phyloP scores from a whole-genome alignment of 164 flowering plant species.

The Warburgia ugandensis region DNA sequence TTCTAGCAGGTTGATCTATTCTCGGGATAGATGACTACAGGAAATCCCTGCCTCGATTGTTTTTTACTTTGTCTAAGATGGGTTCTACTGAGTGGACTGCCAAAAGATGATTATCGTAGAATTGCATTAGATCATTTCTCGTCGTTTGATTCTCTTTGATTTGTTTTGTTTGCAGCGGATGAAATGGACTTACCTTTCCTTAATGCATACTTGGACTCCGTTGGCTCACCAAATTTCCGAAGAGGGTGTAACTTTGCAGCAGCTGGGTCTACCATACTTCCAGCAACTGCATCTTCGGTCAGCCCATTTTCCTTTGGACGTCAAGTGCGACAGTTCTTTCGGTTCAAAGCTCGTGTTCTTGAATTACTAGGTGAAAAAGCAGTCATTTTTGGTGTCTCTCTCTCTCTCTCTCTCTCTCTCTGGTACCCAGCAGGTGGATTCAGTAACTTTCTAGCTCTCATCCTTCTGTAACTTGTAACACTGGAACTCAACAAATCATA shows the following conservation, averaged over 20 bases:
- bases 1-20: too few relatives aligned
- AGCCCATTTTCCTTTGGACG: constrained; percentile 83
- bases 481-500: too few relatives aligned
- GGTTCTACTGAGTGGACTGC: too few relatives aligned
- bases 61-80: too few relatives aligned
- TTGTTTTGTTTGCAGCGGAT: constrained; percentile 49
- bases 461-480: too few relatives aligned
- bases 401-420: neutral
- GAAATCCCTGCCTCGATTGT: too few relatives aligned
- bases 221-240: constrained; percentile 58
- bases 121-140: neutral
- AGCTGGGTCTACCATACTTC: constrained; percentile 77
- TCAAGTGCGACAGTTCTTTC: constrained; percentile 77
- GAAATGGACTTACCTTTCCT: constrained; percentile 75
- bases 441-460: too few relatives aligned
- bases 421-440: too few relatives aligned
- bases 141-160: neutral
- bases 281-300: constrained; percentile 59
- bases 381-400: neutral
- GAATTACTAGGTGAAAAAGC: constrained; percentile 45
- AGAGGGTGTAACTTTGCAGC: constrained; percentile 91
- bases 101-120: neutral
- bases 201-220: constrained; percentile 79
- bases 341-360: constrained; percentile 62
- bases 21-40: too few relatives aligned